Base-by-base conservation (phyloP, 306 rosid genomes). In the Cucurbita argyrosperma region DNA sequence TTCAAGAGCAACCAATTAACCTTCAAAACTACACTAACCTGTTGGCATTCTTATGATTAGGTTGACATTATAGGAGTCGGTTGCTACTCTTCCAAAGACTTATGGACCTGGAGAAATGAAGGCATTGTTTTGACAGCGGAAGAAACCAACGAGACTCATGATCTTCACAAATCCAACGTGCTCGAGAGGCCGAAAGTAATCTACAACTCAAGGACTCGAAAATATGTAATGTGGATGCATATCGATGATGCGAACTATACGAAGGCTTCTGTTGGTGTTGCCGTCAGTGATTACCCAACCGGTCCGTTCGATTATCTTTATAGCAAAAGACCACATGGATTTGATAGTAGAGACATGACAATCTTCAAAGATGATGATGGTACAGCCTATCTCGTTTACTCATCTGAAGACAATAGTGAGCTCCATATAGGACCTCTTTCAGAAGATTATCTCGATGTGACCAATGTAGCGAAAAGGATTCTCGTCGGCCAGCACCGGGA, bases 191-290 rank as follows among this genome's bases (percentile, higher is more conserved):
- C 99, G 3, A 95, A 95, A 79, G 99, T 91, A 79, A 79, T 95
- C 74, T 89, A 89, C 87, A 95, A 95, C 77, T 90, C 84, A 39
- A 87, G 76, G 88, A 89, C 96, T 1, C 83, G 87, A 65, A 91
- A 91, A 79, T 95, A 89, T 56, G 99, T 91, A 59, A 95, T 95
- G 99, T 95, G 96, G 99, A 95, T 91, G 97, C 99, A 95, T 82
- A 79, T 95, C 5, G 99, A 95, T 11, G 96, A 95, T 83, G 84
- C 79, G 30, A 95, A 95, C 92, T 95, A 95, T 68, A 95, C 99
- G 23, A 91, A 91, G 83, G 97, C 99, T 19, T 74, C 97, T 11
- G 90, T 84, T 65, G 99, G 99, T 7, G 72, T 90, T 40, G 99
- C 99, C 19, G 61, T 75, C 59, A 89, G 97, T 60, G 99, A 95